Evolutionary conservation across 257 asterid species (phyloP), one percentile per base, ranked within the genome.

Genomic region (Nicotiana knightiana): DNA sequence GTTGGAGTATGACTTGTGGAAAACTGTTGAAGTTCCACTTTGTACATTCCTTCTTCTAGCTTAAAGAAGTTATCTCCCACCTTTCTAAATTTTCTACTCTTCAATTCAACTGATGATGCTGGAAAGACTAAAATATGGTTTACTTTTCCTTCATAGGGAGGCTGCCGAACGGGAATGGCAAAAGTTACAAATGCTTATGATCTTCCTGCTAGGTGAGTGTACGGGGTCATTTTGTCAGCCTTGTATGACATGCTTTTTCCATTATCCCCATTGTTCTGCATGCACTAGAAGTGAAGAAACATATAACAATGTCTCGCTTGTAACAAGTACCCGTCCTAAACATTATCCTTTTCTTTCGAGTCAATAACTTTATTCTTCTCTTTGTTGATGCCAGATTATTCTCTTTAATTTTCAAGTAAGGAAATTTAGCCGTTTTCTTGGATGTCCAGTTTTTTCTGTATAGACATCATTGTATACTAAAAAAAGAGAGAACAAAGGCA

Each of bases 101-200:
- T 70, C 77, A 43, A 43, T 70, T 21, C n/a, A 70, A 70, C 37
- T 70, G 58, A 51, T 70, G 61, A 71, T 71, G 37, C 26, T 71
- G 24, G 43, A 24, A 46, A 71, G n/a, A 71, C 79, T 71, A 46
- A 43, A n/a, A 24, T 16, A 17, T 37, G 57, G 24, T 67, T 75
- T 12, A 75, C 67, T 55, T 77, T 77, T 71, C 64, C 59, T 77
- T 78, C 80, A 71, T 82, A 96, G 98, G 99, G 98, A 82, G 98
- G 98, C 80, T 96, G 99, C 86, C 93, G 98, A 84, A 96, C 99
- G 61, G 98, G 98, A 88, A 93, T 94, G 98, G 97, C 98, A 84
- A 96, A 96, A 90, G 92, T 94, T 61, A 87, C 89, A 82, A 84
- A 85, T 86, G 86, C 87, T 18, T 94, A 93, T 88, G 94, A 96